Evolutionary conservation across 1,139 yeast genomes (phyloP).

Genomic region (Groenewaldozyma auringiensis): DNA sequence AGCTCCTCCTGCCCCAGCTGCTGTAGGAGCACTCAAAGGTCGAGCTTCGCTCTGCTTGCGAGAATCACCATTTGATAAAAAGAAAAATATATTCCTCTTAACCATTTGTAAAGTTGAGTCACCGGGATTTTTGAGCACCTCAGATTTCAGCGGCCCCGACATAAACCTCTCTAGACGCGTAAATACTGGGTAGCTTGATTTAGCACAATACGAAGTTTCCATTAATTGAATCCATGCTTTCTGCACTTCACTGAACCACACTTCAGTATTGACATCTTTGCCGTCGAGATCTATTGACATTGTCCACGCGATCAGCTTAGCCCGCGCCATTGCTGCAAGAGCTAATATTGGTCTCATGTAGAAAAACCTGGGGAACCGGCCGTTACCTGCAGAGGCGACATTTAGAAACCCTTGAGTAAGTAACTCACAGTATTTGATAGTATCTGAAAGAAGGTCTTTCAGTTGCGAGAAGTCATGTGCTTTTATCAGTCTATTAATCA

Average conservation of each 20-base stretch:
- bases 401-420: neutral
- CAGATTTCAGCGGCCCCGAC: neutral
- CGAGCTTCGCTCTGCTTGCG: neutral
- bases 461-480: neutral
- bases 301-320: slow-evolving; percentile 2
- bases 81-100: neutral
- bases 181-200: neutral
- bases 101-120: neutral
- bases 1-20: neutral
- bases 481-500: neutral
- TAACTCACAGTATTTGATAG: neutral
- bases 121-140: slow-evolving; percentile 1
- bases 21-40: neutral
- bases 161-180: neutral
- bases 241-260: neutral
- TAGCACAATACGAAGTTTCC: neutral
- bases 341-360: slow-evolving; percentile 53
- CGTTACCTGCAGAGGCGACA: slow-evolving; percentile 18
- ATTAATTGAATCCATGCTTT: neutral
- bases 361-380: slow-evolving; percentile 45
- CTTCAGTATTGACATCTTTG: neutral
- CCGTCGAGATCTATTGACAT: neutral
- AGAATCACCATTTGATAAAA: neutral
- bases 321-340: slow-evolving; percentile 27
- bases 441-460: neutral